These are phyloP conservation scores for Rhododendron ferrugineum DNA, from an alignment of 148 eudicot species.

Conservation along the genomic window DNA sequence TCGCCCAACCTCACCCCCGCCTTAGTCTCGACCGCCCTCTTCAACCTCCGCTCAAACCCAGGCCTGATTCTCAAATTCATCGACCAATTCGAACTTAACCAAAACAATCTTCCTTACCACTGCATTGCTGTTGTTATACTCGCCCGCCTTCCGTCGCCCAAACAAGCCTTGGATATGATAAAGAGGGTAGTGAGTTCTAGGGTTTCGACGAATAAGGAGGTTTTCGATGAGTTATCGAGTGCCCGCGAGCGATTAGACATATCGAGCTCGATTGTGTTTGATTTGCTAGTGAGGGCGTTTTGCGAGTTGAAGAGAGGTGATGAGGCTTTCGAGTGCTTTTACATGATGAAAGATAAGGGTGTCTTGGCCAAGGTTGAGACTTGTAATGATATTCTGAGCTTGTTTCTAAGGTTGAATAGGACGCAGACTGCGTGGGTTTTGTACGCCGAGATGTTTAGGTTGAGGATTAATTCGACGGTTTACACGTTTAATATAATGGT, in stretches of 20 bases:
- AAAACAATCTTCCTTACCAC: conserved; percentile 22
- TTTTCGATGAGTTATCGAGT: conserved; percentile 32
- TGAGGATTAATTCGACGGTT: conserved; percentile 43
- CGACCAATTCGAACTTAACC: conserved; percentile 17
- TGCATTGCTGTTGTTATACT: conserved; percentile 42
- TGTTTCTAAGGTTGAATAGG: conserved; percentile 41
- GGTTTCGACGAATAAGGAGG: conserved; percentile 5
- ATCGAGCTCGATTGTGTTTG: conserved; percentile 34
- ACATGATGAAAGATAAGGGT: conserved; percentile 44
- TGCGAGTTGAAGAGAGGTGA: conserved; percentile 48
- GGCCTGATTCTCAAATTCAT: conserved; percentile 28
- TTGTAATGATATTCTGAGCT: conserved; percentile 55
- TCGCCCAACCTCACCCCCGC: conserved; percentile 30
- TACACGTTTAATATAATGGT: conserved; percentile 76
- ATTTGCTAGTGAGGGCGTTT: conserved; percentile 42
- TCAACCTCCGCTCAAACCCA: conserved; percentile 43
- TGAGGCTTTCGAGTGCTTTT: conserved; percentile 46
- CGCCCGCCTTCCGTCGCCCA: conserved; percentile 33
- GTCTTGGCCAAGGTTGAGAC: conserved; percentile 45
- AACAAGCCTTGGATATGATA: conserved; percentile 31
- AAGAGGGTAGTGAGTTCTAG: conserved; percentile 19
- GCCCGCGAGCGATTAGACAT: conserved; percentile 31
- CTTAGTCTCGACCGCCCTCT: conserved; percentile 30
- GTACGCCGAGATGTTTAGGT: conserved; percentile 68
- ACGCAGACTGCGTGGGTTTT: conserved; percentile 50